phyloP scores from a whole-genome alignment of 2,329 filamentous ascomycete genomes.

The Penicillium nordicum region DNA sequence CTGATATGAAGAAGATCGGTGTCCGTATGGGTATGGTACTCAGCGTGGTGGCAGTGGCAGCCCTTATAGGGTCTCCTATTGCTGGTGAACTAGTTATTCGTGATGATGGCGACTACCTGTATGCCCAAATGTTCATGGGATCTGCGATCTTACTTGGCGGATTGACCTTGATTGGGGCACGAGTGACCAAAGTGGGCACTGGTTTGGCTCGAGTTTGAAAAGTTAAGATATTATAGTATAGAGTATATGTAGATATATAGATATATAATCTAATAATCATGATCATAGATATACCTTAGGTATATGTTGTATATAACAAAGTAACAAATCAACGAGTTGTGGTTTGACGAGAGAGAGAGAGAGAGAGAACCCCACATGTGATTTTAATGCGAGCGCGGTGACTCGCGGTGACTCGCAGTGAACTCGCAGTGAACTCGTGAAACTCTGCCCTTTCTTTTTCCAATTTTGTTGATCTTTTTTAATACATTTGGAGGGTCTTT shows the following conservation, averaged over 20 bases:
- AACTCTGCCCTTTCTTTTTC: neutral
- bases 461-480: neutral
- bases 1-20: slow-evolving; percentile 52
- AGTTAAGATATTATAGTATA: neutral
- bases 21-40: slow-evolving; percentile 59
- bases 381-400: slow-evolving; percentile 22
- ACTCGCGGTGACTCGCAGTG: slow-evolving; percentile 8
- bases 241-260: neutral
- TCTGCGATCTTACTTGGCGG: slow-evolving; percentile 44
- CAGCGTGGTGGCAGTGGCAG: slow-evolving; percentile 52
- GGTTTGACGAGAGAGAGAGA: neutral
- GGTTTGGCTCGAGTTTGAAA: slow-evolving; percentile 34
- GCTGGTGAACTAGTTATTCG: slow-evolving; percentile 51
- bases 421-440: too few relatives aligned
- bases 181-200: slow-evolving; percentile 34
- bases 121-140: slow-evolving; percentile 53
- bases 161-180: slow-evolving; percentile 41
- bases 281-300: too few relatives aligned
- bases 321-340: neutral
- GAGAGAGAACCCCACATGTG: slow-evolving; percentile 10
- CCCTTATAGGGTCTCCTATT: slow-evolving; percentile 54
- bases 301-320: too few relatives aligned
- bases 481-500: neutral
- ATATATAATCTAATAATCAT: neutral
- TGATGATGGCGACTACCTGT: slow-evolving; percentile 47